phyloP scores from a whole-genome alignment of 2,329 filamentous ascomycete genomes.

The Ambrosiella cleistominuta region DNA sequence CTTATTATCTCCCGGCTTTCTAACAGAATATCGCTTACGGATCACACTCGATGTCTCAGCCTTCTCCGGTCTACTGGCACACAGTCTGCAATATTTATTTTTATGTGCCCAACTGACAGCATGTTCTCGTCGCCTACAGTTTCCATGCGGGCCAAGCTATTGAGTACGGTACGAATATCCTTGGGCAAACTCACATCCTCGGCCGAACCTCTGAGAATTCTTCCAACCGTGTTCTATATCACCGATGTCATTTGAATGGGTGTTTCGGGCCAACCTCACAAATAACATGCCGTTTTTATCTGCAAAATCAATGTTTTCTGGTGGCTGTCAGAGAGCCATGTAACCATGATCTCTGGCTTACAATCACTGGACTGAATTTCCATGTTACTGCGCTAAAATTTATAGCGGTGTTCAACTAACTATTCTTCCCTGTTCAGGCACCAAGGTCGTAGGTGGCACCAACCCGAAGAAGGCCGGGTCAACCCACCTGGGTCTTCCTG shows the following conservation, averaged over 20 bases:
- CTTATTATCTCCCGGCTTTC: no score
- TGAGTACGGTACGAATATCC: conserved; percentile 62
- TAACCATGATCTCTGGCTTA: not conserved
- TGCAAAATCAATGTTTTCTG: not conserved
- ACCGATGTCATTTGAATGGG: not conserved
- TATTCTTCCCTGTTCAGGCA: conserved; percentile 39
- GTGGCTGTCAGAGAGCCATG: not conserved
- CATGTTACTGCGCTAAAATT: not conserved
- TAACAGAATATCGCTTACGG: no score
- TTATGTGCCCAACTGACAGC: not conserved
- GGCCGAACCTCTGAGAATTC: conserved; percentile 6
- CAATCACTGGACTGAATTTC: not conserved
- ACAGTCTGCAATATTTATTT: no score
- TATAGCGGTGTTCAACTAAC: not conserved
- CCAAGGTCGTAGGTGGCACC: conserved; percentile 92
- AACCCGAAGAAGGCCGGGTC: conserved; percentile 97
- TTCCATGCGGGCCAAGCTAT: conserved; percentile 97
- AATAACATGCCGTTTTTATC: not conserved
- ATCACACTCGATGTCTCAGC: no score
- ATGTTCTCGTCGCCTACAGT: conserved; percentile 28
- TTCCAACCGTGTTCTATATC: not conserved
- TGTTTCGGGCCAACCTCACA: not conserved
- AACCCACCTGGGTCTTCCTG: conserved; percentile 76
- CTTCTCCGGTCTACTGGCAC: no score
- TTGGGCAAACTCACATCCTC: not conserved